Percentiles rank a stretch among this genome's conserved stretches.
Conservation (phyloP, 345 rosid species). For the Litchi chinensis region DNA sequence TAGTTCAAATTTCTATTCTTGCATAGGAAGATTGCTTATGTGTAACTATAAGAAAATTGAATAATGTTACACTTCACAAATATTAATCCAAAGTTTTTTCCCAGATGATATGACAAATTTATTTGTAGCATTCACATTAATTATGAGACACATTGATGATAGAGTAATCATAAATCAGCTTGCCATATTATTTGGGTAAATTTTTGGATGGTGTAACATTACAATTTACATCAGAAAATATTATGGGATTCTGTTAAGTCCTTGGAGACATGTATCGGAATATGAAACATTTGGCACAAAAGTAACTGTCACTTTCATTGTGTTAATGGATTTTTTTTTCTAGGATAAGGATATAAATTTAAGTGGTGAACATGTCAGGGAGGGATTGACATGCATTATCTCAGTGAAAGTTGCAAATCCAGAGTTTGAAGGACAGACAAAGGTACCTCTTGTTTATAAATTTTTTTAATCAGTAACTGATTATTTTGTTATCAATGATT, state of each 20-base stretch:
- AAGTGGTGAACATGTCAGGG: constrained; percentile 97
- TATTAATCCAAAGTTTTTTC: no score
- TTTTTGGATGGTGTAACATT: no score
- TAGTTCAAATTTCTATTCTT: not conserved
- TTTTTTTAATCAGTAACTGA: constrained; percentile 1
- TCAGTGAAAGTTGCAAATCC: constrained; percentile 99
- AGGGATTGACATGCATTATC: constrained; percentile 90
- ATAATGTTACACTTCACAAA: no score
- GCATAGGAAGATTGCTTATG: constrained; percentile 1
- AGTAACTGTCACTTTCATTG: constrained; percentile 5
- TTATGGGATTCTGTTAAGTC: not conserved
- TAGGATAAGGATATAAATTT: constrained; percentile 93
- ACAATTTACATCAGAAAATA: no score
- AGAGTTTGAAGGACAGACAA: constrained; percentile 99
- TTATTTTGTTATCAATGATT: not conserved
- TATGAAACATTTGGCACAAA: not conserved
- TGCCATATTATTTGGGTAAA: no score
- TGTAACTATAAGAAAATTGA: not conserved
- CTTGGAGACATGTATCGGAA: not conserved
- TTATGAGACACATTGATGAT: no score
- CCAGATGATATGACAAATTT: no score
- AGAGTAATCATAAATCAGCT: no score
- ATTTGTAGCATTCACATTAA: no score
- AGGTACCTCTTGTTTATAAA: constrained; percentile 50
- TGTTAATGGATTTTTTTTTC: constrained; percentile 27